Conservation (phyloP, 441 rosid species). For the Pelargonium cotyledonis region DNA sequence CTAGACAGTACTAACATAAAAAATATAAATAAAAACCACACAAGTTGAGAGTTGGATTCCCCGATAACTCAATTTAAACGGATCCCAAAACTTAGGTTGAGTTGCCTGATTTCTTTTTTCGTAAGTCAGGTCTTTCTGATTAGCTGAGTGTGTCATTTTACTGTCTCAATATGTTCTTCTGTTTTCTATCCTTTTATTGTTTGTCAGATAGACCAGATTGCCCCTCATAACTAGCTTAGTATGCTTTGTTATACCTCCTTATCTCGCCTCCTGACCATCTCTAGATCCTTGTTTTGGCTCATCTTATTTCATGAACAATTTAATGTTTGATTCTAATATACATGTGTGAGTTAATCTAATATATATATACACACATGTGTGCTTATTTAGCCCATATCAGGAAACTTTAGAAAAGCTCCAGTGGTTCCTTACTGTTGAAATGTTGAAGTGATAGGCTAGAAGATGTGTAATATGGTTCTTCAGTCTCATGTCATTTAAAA, state of each 20-base stretch:
- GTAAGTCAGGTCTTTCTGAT: neutral
- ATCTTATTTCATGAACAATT: neutral
- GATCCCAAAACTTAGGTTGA: neutral
- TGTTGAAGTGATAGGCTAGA: neutral
- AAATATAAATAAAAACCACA: neutral
- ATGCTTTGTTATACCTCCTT: neutral
- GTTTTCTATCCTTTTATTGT: neutral
- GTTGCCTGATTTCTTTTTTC: neutral
- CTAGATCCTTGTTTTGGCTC: neutral
- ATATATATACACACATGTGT: neutral
- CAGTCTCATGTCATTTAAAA: neutral
- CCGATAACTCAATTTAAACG: neutral
- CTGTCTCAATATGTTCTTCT: neutral
- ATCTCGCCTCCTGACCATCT: neutral
- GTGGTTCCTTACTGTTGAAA: neutral
- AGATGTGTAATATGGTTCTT: neutral
- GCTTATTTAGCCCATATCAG: neutral
- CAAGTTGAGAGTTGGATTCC: neutral
- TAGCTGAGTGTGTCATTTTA: neutral
- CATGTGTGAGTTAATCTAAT: too few species aligned
- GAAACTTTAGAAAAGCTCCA: neutral
- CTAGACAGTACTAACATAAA: neutral
- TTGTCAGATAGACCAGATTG: neutral
- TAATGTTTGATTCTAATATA: neutral
- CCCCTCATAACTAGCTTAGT: neutral